Base-by-base conservation (phyloP, 2,329 filamentous ascomycete species). In the Graphilbum sp. region DNA sequence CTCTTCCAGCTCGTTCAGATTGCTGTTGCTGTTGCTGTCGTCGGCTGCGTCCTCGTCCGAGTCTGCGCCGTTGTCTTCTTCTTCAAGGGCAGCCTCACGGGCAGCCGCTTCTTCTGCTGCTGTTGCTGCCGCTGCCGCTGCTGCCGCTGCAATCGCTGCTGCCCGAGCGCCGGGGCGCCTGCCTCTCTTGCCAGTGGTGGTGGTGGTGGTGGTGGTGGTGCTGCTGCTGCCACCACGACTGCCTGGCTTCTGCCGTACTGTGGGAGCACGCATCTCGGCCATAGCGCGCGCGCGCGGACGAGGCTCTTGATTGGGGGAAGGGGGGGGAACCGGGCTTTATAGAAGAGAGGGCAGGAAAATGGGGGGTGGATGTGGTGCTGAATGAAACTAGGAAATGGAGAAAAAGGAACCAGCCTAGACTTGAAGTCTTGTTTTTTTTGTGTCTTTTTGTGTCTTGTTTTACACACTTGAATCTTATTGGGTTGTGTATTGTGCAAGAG, bases 1-100 rank as follows among this genome's bases (percentile, higher is more conserved):
- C 45, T 68, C 63, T 45, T 70, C 66, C 10, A 69, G 57, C 41
- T 70, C 66, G 29, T 45, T 53, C 31, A 54, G 39, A 15, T 46
- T 32, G 16, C 25, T 36, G 21, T 35, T 24, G 11, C 19, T 7
- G 21, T n/a, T n/a, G n/a, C 6, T 5, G 2, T 11, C 8, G 23
- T 27, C 21, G 8, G 10, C 17, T 18, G n/a, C 32, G 24, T 25
- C 25, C 18, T 21, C 34, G 16, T 27, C 30, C 35, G 18, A 10
- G 2, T 16, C 29, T 6, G 18, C 29, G 17, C 6, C 23, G 23
- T n/a, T 33, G 30, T 32, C 30, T 8, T 13, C 31, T 19, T 18
- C n/a, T n/a, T n/a, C n/a, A n/a, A n/a, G 11, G 29, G 29, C 31
- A 32, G 31, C 10, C 8, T 5, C 31, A 32, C 7, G 7, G 18